These are phyloP conservation scores for Penicillium hordei DNA, from an alignment of 2,329 filamentous ascomycete genomes.

Conservation along the genomic window DNA sequence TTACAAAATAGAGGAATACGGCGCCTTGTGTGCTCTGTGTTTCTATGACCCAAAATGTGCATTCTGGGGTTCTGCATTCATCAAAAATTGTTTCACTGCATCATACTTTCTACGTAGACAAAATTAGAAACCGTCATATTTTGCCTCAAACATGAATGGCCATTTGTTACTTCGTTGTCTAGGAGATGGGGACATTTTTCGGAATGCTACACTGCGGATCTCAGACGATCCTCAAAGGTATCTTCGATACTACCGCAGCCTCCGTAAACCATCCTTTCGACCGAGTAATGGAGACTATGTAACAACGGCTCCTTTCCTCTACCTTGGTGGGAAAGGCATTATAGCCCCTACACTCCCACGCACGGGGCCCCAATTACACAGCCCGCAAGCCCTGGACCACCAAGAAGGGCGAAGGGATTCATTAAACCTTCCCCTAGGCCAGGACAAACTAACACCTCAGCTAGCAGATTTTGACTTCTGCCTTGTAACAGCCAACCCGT, in stretches of 20 bases:
- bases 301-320: not conserved
- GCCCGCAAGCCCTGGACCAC: not conserved
- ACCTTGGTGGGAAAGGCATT: not conserved
- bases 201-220: conserved; percentile 7
- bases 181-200: not conserved
- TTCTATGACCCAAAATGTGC: not conserved
- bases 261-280: not conserved
- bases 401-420: not conserved
- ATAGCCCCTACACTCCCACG: not conserved
- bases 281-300: not conserved
- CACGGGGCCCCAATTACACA: not conserved
- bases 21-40: not conserved
- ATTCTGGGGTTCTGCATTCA: conserved; percentile 1
- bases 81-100: not conserved
- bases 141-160: not conserved
- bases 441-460: not conserved
- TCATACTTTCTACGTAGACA: not conserved
- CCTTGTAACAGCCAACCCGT: not conserved
- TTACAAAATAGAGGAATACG: not conserved
- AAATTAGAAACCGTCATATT: not conserved
- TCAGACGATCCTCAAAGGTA: not conserved
- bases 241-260: conserved; percentile 1
- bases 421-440: not conserved
- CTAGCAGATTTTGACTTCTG: not conserved
- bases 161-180: not conserved